phyloP scores from a whole-genome alignment of 2,329 filamentous ascomycete species.

The Aspergillus sp. region DNA sequence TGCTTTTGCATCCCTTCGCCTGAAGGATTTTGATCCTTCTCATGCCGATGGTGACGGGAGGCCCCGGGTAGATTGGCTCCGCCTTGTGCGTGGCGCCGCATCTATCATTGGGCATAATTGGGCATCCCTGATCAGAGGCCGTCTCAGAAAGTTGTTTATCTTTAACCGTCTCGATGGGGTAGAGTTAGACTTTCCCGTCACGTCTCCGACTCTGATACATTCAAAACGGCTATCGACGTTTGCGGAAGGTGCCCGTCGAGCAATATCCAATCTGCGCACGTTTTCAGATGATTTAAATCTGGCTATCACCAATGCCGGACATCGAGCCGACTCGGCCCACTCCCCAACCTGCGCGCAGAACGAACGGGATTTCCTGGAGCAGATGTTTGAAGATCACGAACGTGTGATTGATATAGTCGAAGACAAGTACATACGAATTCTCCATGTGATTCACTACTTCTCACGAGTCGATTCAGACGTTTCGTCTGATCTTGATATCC shows the following conservation, averaged over 20 bases:
- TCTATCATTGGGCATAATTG: slow-evolving; percentile 7
- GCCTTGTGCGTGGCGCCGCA: slow-evolving; percentile 8
- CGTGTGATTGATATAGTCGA: slow-evolving; percentile 6
- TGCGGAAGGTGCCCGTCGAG: slow-evolving; percentile 1
- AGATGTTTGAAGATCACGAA: slow-evolving; percentile 2
- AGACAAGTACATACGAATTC: slow-evolving; percentile 7
- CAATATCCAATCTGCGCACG: slow-evolving; percentile 1
- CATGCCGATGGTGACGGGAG: not conserved
- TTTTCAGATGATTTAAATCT: not conserved
- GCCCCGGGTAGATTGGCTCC: slow-evolving; percentile 11
- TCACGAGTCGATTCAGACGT: slow-evolving; percentile 1
- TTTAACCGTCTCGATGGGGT: slow-evolving; percentile 2
- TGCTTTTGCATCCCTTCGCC: slow-evolving; percentile 12
- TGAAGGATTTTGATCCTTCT: slow-evolving; percentile 2
- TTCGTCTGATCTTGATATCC: slow-evolving; percentile 6
- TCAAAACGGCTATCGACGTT: slow-evolving; percentile 4
- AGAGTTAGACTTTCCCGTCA: not conserved
- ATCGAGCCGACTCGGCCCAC: not conserved
- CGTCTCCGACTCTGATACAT: not conserved
- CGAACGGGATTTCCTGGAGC: not conserved
- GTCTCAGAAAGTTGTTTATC: slow-evolving; percentile 6
- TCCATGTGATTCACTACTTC: slow-evolving; percentile 9
- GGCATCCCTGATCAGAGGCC: slow-evolving; percentile 6
- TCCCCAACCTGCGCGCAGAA: not conserved
- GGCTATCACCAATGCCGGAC: not conserved